phyloP scores from a whole-genome alignment of 257 asterid species.

The Solanum chilense region DNA sequence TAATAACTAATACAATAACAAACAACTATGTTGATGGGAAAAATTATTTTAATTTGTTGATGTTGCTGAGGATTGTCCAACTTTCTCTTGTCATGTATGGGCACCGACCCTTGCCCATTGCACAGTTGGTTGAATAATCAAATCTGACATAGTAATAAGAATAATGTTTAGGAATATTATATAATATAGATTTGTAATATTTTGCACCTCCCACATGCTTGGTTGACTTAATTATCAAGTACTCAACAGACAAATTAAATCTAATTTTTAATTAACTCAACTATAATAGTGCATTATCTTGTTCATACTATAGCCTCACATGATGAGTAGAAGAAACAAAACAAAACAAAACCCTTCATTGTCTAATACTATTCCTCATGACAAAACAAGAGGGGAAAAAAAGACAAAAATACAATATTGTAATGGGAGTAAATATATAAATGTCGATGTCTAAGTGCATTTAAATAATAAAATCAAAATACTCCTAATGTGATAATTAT shows the following conservation, averaged over 20 bases:
- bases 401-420: not conserved
- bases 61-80: not conserved
- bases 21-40: not conserved
- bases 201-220: constrained; percentile 37
- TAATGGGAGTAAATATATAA: not conserved
- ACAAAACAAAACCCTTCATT: not conserved
- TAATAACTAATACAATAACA: not conserved
- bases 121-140: not conserved
- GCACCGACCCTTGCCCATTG: constrained; percentile 9
- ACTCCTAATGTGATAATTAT: not conserved
- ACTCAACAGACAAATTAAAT: not conserved
- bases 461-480: not conserved
- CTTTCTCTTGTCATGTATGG: not conserved
- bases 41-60: not conserved
- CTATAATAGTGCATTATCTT: not conserved
- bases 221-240: constrained; percentile 29
- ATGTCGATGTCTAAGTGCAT: not conserved
- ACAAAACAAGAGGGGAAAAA: not conserved
- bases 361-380: not conserved
- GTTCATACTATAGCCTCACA: not conserved
- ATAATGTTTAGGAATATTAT: not conserved
- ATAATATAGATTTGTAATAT: not conserved
- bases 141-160: not conserved
- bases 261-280: not conserved
- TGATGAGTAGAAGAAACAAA: not conserved